These are phyloP conservation scores for Geotrichum carabidarum DNA, from an alignment of 1,139 yeast genomes.

Conservation along the genomic window DNA sequence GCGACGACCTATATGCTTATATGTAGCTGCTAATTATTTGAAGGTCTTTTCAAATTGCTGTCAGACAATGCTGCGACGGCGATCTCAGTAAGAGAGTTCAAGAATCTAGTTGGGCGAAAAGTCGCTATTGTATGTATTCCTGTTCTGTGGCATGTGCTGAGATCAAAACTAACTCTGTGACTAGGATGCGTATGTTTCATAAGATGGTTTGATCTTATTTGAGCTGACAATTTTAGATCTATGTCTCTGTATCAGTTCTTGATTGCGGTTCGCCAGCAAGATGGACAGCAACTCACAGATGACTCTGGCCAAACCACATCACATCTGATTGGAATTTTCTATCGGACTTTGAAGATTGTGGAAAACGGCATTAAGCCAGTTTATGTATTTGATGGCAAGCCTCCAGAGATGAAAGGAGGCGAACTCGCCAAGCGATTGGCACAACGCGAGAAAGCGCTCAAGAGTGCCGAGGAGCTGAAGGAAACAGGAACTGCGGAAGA, in stretches of 20 bases:
- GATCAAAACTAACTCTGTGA: constrained; percentile 12
- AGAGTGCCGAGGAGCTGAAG: constrained; percentile 63
- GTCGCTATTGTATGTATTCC: constrained; percentile 65
- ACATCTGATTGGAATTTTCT: constrained; percentile 92
- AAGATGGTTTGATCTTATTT: neutral
- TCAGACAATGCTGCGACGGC: constrained; percentile 88
- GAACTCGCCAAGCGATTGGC: constrained; percentile 82
- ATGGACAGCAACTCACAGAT: constrained; percentile 87
- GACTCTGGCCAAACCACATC: constrained; percentile 90
- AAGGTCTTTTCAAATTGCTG: constrained; percentile 70
- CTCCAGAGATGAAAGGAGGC: constrained; percentile 86
- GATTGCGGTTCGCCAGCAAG: constrained; percentile 93
- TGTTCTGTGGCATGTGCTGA: neutral
- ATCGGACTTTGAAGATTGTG: constrained; percentile 81
- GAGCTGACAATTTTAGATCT: constrained; percentile 44
- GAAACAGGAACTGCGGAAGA: constrained; percentile 80
- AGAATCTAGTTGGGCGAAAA: constrained; percentile 83
- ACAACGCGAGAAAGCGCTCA: constrained; percentile 77
- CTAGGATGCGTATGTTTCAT: constrained; percentile 28
- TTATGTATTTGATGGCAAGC: constrained; percentile 95
- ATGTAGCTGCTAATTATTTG: constrained; percentile 14
- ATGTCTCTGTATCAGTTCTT: constrained; percentile 93
- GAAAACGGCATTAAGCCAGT: constrained; percentile 93
- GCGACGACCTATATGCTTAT: neutral
- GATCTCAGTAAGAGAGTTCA: constrained; percentile 71